Evolutionary conservation across 2,329 filamentous ascomycete genomes (phyloP).

Genomic region (Fusarium multiceps): DNA sequence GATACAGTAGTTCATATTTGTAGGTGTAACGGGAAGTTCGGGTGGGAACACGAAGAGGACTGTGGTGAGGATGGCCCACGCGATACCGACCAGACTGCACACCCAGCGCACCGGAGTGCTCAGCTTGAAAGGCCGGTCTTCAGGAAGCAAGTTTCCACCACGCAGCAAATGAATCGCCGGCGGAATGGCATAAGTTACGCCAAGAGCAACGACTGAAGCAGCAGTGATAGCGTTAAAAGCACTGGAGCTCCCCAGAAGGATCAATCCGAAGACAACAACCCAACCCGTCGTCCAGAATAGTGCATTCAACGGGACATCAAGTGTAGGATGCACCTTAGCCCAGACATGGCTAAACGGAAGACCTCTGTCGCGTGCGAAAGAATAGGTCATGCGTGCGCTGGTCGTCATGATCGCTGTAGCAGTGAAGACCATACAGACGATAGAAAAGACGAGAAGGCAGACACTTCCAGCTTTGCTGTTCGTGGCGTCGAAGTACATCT

Average conservation of each 20-base stretch:
- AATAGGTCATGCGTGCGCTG: slow-evolving; percentile 72
- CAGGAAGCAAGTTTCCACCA: slow-evolving; percentile 73
- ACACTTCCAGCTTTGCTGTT: slow-evolving; percentile 69
- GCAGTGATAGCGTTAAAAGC: slow-evolving; percentile 80
- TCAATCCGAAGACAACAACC: slow-evolving; percentile 75
- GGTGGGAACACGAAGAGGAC: slow-evolving; percentile 82
- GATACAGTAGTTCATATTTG: slow-evolving; percentile 73
- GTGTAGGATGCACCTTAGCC: slow-evolving; percentile 67
- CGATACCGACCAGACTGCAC: slow-evolving; percentile 62
- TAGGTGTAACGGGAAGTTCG: slow-evolving; percentile 69
- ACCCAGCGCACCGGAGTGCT: slow-evolving; percentile 52
- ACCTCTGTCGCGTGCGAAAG: slow-evolving; percentile 74
- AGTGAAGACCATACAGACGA: slow-evolving; percentile 73
- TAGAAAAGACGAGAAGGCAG: slow-evolving; percentile 73
- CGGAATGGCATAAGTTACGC: slow-evolving; percentile 72
- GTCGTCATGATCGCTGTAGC: slow-evolving; percentile 74
- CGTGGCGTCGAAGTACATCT: slow-evolving; percentile 74
- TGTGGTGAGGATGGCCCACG: slow-evolving; percentile 76
- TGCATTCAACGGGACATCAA: slow-evolving; percentile 75
- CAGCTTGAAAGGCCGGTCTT: slow-evolving; percentile 54
- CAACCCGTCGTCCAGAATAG: slow-evolving; percentile 69
- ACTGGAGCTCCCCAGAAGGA: slow-evolving; percentile 72
- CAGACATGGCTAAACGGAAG: slow-evolving; percentile 73
- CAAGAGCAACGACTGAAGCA: slow-evolving; percentile 78
- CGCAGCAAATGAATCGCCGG: slow-evolving; percentile 62